Evolutionary conservation across 345 rosid species (phyloP).

Genomic region (Excoecaria agallocha): DNA sequence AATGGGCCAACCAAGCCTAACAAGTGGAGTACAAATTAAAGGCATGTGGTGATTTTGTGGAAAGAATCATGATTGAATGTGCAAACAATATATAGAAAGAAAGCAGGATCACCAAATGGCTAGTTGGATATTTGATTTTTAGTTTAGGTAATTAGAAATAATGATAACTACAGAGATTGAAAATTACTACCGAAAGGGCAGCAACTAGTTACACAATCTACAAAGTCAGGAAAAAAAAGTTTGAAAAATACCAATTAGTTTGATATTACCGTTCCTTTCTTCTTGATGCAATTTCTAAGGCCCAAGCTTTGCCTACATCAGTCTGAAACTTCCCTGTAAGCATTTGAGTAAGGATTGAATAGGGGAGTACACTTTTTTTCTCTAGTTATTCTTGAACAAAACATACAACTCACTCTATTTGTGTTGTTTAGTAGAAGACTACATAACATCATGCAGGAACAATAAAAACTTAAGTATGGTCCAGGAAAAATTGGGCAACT

Average conservation of each 20-base stretch:
- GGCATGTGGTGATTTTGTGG: too few relatives aligned
- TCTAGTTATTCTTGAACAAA: too few relatives aligned
- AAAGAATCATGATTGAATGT: too few relatives aligned
- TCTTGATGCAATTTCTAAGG: conserved; percentile 72
- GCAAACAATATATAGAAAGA: too few relatives aligned
- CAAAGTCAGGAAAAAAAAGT: not conserved
- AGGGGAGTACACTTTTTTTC: too few relatives aligned
- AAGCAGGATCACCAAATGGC: too few relatives aligned
- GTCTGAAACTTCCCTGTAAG: conserved; percentile 83
- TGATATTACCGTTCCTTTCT: conserved; percentile 15
- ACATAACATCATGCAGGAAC: too few relatives aligned
- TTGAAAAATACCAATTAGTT: not conserved
- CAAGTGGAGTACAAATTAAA: conserved; percentile 85
- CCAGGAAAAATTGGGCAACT: too few relatives aligned
- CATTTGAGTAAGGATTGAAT: not conserved
- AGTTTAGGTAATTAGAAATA: not conserved
- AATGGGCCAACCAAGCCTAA: conserved; percentile 94
- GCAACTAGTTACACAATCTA: not conserved
- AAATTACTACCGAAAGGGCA: not conserved
- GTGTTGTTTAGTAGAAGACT: too few relatives aligned
- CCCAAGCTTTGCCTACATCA: conserved; percentile 86
- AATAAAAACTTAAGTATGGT: too few relatives aligned
- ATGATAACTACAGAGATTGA: not conserved
- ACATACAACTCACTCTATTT: too few relatives aligned
- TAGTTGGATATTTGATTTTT: not conserved